phyloP scores from a whole-genome alignment of 2,329 filamentous ascomycete species.

The Delphinella strobiligena region DNA sequence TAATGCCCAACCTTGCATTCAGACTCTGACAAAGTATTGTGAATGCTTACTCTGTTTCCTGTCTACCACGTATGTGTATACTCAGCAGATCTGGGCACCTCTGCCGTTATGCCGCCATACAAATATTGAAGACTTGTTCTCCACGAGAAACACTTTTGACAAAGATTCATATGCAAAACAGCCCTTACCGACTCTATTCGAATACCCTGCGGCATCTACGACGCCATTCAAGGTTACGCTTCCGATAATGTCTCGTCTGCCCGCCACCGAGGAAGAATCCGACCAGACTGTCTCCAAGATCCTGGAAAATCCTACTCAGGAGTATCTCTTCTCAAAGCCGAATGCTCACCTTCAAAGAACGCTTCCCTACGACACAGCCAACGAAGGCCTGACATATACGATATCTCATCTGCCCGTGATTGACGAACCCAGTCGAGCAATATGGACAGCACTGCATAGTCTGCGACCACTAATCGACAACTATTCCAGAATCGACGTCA shows the following conservation, averaged over 20 bases:
- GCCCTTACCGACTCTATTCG: too few relatives aligned
- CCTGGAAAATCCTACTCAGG: too few relatives aligned
- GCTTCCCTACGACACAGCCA: not conserved
- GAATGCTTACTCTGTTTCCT: too few relatives aligned
- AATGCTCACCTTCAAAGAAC: not conserved
- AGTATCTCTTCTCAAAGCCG: not conserved
- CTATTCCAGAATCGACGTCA: not conserved
- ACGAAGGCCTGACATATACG: not conserved
- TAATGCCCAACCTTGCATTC: too few relatives aligned
- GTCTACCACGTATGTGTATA: too few relatives aligned
- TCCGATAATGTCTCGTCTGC: not conserved
- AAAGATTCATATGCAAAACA: too few relatives aligned
- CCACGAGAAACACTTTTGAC: too few relatives aligned
- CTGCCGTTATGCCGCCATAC: too few relatives aligned
- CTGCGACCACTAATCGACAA: not conserved
- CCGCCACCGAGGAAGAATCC: not conserved
- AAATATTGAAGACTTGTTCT: too few relatives aligned
- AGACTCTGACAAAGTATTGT: too few relatives aligned
- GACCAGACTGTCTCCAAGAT: not conserved
- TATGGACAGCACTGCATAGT: not conserved
- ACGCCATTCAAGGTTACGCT: not conserved
- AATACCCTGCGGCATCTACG: too few relatives aligned
- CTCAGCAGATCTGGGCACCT: too few relatives aligned
- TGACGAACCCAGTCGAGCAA: not conserved
- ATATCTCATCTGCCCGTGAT: not conserved